Evolutionary conservation across 805 yeast genomes (phyloP).

Genomic region (Nakazawaea sp.): DNA sequence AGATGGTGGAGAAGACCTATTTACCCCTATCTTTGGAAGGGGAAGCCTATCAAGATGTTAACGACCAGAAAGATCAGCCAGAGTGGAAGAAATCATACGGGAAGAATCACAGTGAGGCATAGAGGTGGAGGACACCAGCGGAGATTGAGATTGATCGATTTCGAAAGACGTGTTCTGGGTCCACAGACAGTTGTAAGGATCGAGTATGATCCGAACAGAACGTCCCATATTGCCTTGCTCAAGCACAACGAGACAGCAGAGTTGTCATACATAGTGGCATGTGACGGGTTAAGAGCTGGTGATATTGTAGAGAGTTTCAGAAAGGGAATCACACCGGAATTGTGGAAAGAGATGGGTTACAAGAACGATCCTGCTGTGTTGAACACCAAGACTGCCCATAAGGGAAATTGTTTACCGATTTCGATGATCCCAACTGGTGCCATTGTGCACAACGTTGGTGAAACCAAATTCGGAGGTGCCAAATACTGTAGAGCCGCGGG

Average conservation of each 20-base stretch:
- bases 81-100: conserved; percentile 87
- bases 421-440: conserved; percentile 94
- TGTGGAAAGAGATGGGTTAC: conserved; percentile 83
- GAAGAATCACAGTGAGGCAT: conserved; percentile 86
- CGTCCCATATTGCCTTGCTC: conserved; percentile 86
- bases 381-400: conserved; percentile 78
- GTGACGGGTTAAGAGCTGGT: conserved; percentile 90
- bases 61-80: conserved; percentile 66
- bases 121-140: conserved; percentile 96
- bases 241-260: conserved; percentile 56
- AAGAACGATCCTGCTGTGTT: conserved; percentile 86
- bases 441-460: conserved; percentile 81
- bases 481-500: conserved; percentile 94
- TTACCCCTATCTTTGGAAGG: conserved; percentile 81
- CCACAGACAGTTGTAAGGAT: conserved; percentile 76
- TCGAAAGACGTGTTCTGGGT: conserved; percentile 60
- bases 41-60: conserved; percentile 69
- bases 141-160: conserved; percentile 79
- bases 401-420: conserved; percentile 92
- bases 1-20: conserved; percentile 87
- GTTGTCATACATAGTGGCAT: conserved; percentile 78
- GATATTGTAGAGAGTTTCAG: conserved; percentile 87
- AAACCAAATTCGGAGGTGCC: conserved; percentile 69
- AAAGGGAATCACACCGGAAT: conserved; percentile 72
- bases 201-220: conserved; percentile 93